phyloP scores from a whole-genome alignment of 192 early-diverging fungal genomes.

The Phycomyces blakesleeanus region DNA sequence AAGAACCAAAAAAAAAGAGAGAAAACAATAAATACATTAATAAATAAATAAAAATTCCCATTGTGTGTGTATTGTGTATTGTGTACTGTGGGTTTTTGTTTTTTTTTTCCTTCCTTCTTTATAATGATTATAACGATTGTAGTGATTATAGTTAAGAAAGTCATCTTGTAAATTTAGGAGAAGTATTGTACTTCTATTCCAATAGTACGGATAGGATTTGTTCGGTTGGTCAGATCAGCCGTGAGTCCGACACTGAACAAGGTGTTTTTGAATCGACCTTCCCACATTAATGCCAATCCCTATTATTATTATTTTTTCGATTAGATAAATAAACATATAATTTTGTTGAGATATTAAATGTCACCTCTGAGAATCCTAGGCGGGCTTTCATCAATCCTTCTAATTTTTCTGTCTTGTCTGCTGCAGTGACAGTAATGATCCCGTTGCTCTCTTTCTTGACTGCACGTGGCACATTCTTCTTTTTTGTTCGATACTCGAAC shows the following conservation, averaged over 20 bases:
- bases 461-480: conserved; percentile 7
- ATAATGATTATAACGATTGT: too few relatives aligned
- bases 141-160: too few relatives aligned
- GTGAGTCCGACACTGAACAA: conserved; percentile 67
- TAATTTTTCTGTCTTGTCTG: conserved; percentile 29
- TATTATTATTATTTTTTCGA: too few relatives aligned
- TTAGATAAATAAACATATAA: conserved; percentile 23
- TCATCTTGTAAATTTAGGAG: conserved; percentile 38
- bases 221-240: conserved; percentile 51
- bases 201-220: conserved; percentile 50
- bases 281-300: conserved; percentile 69
- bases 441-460: not conserved
- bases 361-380: conserved; percentile 24
- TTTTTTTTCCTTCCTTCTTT: not conserved
- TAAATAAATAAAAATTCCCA: too few relatives aligned
- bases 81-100: not conserved
- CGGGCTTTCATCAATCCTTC: conserved; percentile 34
- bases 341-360: conserved; percentile 28
- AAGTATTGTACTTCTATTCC: conserved; percentile 58
- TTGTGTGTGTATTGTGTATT: too few relatives aligned
- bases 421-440: not conserved
- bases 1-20: not conserved
- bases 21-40: conserved; percentile 2
- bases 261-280: conserved; percentile 61
- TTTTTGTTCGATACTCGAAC: conserved; percentile 71